Base-by-base conservation (phyloP, 169 alveolate genomes). In the Eimeria sp. region DNA sequence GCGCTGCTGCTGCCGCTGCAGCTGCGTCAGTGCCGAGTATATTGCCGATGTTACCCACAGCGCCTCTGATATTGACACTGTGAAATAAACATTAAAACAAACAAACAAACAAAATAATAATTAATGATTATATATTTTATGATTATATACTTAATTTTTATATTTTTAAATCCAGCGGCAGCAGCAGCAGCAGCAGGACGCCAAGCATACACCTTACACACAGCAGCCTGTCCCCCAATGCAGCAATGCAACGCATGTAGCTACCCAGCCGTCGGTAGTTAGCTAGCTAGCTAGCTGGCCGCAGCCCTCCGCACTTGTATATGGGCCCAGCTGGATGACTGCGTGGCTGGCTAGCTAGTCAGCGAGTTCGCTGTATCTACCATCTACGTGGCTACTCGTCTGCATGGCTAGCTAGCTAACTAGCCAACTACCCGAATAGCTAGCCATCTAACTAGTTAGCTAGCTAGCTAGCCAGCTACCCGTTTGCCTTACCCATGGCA, bases 21-120 rank as follows among this genome's bases (percentile, higher is more conserved):
- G 87, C 82, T 95, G 97, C 91, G 95, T 57, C 67, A 95, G 75
- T 18, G 97, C 95, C 30, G 97, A 95, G 63, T 72, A 95, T 18
- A 95, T 76, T 18, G 97, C 97, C 11, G 97, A 87, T 25, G 92
- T 89, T n/a, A 95, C 82, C 86, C 95, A 73, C 16, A 95, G 92
- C 51, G 95, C 97, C 73, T 95, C 95, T 11, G 97, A 95, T 45
- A 95, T 49, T 7, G 70, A 25, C 10, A 90, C 97, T 95, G 97
- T 3, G 51, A 25, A 27, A 49, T 40, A 72, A 45, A 72, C 2
- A 72, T 49, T 11, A 5, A 51, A 51, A 51, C 11, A 54, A 54
- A 54, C 16, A 54, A 54, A 54, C 16, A 54, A 18, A 76, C 16
- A 54, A 54, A 54, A 11, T 11, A 54, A 54, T 54, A 54, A 54